Base-by-base conservation (phyloP, 805 yeast species). In the Vanderwaltozyma tropicalis region DNA sequence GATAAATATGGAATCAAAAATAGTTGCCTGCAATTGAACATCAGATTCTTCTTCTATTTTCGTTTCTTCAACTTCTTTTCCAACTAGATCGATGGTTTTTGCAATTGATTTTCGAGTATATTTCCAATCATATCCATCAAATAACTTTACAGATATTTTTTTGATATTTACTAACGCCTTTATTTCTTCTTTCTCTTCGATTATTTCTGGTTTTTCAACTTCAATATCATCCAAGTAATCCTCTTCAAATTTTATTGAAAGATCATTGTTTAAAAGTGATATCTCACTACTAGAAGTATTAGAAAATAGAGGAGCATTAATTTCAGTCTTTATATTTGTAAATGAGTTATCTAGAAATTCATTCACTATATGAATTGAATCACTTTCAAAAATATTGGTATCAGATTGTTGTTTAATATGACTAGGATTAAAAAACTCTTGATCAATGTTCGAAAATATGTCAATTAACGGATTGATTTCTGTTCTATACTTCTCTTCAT, bases 101-200 rank as follows among this genome's bases (percentile, higher is more conserved):
- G 67, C 63, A 21, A 92, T 78, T 0, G 78, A 67, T 18, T 66
- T 67, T 40, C 94, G 69, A 0, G 97, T 86, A 31, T 74, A 73
- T 39, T 71, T 72, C 94, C 96, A 87, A 49, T 92, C 97, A 53
- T 79, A 92, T 0, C 99, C 99, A 62, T 92, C 98, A 55, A 72
- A 78, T 15, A 89, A 59, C 35, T 67, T 72, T 2, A 81, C 49
- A 1, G 49, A 52, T 0, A 66, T 57, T 34, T 67, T 68, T 2
- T 68, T 41, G 1, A 55, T 50, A 31, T 63, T 62, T 32, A 16
- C 18, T 30, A 13, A 40, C 25, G 16, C 31, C 37, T 12, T 33
- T 28, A 15, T 20, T 7, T 7, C 26, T 20, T 3, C 5, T n/a
- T 14, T 25, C 22, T n/a, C n/a, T n/a, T n/a, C n/a, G n/a, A 10